Percentiles rank a stretch among this genome's conserved stretches.
Evolutionary conservation across 140 eudicot species (phyloP).

Genomic region (Oenanthe javanica): DNA sequence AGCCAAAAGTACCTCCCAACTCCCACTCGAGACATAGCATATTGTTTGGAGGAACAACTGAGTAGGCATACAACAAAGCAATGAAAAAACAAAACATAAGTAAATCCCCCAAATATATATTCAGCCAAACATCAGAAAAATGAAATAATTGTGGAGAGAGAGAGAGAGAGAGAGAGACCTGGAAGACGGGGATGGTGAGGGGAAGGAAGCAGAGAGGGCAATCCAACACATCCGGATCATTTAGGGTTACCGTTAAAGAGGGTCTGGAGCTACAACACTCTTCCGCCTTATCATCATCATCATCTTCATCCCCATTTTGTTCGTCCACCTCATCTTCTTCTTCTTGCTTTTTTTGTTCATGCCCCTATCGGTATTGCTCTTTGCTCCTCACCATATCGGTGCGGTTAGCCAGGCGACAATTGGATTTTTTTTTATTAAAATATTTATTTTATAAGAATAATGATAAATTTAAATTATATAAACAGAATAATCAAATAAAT

Average conservation of each 20-base stretch:
- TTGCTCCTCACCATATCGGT: too few relatives aligned
- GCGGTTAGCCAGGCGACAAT: too few relatives aligned
- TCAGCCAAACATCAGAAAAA: background rate
- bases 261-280: background rate
- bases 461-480: too few relatives aligned
- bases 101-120: background rate
- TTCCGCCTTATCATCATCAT: background rate
- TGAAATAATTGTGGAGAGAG: too few relatives aligned
- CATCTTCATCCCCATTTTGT: background rate
- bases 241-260: slow-evolving; percentile 27
- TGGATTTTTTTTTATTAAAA: too few relatives aligned
- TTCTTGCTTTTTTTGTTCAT: background rate
- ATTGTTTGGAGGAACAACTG: background rate
- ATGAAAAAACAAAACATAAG: background rate
- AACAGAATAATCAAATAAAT: too few relatives aligned
- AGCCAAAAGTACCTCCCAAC: background rate
- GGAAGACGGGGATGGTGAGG: slow-evolving; percentile 53
- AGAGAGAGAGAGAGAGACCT: slow-evolving; percentile 30
- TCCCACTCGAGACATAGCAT: background rate
- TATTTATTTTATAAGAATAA: too few relatives aligned
- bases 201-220: slow-evolving; percentile 69
- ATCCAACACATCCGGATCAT: slow-evolving; percentile 75
- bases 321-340: background rate
- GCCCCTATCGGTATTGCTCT: too few relatives aligned
- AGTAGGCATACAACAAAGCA: background rate